These are phyloP conservation scores for Hagleromyces aurorensis DNA, from an alignment of 805 yeast genomes.

Conservation along the genomic window DNA sequence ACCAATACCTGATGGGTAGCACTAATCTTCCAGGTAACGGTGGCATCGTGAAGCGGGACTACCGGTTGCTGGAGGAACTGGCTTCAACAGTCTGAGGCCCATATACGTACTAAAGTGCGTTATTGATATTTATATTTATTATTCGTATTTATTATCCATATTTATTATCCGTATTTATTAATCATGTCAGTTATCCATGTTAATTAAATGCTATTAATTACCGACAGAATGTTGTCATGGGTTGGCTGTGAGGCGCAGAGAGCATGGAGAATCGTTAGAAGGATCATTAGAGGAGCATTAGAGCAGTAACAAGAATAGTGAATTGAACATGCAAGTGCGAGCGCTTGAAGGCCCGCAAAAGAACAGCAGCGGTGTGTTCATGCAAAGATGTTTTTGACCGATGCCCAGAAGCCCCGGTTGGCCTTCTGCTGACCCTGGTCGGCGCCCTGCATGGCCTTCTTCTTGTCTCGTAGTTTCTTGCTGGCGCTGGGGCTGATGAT, in stretches of 20 bases:
- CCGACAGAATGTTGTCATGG: conserved; percentile 1
- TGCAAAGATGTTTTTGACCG: conserved; percentile 13
- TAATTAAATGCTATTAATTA: conserved; percentile 1
- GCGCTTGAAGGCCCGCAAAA: too few species aligned
- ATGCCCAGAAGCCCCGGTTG: conserved; percentile 13
- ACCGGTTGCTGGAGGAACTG: conserved; percentile 65
- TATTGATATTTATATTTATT: conserved; percentile 2
- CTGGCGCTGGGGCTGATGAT: conserved; percentile 25
- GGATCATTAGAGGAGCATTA: too few species aligned
- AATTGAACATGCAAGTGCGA: too few species aligned
- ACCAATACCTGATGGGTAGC: conserved; percentile 64
- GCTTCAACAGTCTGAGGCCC: conserved; percentile 36
- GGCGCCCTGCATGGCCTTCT: too few species aligned
- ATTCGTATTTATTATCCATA: conserved; percentile 7
- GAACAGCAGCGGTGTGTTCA: too few species aligned
- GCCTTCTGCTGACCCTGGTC: conserved; percentile 5
- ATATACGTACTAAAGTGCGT: not conserved
- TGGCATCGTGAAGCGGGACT: conserved; percentile 80
- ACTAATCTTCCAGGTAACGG: conserved; percentile 91
- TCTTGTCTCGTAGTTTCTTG: conserved; percentile 7
- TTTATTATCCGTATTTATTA: conserved; percentile 3
- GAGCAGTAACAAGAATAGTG: too few species aligned
- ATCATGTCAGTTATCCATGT: not conserved
- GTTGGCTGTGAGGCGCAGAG: too few species aligned
- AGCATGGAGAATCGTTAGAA: too few species aligned